Evolutionary conservation across 495 filamentous ascomycete species (phyloP).

Genomic region (Podospora pseudopauciseta): DNA sequence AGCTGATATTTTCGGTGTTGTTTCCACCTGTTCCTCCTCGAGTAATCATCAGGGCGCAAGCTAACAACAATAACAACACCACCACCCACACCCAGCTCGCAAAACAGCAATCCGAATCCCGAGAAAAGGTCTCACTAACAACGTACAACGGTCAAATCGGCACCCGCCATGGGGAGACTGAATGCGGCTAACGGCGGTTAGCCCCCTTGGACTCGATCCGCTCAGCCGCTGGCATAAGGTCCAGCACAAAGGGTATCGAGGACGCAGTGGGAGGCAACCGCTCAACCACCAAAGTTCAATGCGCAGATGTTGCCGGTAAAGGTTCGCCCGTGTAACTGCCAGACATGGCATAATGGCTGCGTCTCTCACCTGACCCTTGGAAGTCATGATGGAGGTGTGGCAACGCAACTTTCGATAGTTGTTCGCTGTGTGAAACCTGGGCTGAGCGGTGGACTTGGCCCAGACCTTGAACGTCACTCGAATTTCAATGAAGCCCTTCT

Average conservation of each 20-base stretch:
- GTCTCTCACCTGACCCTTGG: not conserved
- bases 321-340: too few species aligned
- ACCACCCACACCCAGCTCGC: not conserved
- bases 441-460: not conserved
- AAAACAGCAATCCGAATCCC: not conserved
- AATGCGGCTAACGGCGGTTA: not conserved
- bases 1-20: not conserved
- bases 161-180: not conserved
- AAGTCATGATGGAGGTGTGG: not conserved
- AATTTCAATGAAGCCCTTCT: not conserved
- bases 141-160: not conserved
- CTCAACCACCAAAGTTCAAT: not conserved
- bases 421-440: not conserved
- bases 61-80: not conserved
- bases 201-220: not conserved
- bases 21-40: not conserved
- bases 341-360: not conserved
- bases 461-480: not conserved
- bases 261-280: not conserved
- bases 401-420: not conserved
- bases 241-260: not conserved
- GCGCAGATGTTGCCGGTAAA: not conserved
- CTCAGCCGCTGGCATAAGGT: not conserved
- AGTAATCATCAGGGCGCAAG: not conserved
- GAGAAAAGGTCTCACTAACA: not conserved